Evolutionary conservation across 139 green algal genomes (phyloP).

Genomic region (Chlorella ohadii): DNA sequence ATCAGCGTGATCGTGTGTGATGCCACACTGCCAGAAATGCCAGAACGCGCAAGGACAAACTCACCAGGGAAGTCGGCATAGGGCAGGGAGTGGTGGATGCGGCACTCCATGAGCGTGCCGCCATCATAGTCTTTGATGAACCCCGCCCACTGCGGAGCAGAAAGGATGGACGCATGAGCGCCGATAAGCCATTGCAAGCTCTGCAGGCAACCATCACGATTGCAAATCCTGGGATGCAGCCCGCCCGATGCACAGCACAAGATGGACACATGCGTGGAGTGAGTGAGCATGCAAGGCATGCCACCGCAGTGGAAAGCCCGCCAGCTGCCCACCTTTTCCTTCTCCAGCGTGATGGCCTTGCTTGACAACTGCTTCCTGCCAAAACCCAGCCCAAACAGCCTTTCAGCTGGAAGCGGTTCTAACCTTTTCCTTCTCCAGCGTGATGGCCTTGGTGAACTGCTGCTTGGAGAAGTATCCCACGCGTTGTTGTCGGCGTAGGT

Average conservation of each 20-base stretch:
- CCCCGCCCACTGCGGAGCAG: slow-evolving; percentile 75
- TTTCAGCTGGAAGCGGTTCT: no score
- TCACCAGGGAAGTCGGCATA: slow-evolving; percentile 66
- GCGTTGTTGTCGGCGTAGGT: slow-evolving; percentile 99
- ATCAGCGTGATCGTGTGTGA: no score
- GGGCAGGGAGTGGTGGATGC: slow-evolving; percentile 76
- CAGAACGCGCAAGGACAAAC: neutral
- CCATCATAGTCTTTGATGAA: slow-evolving; percentile 99
- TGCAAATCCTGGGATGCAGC: no score
- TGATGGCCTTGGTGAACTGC: slow-evolving; percentile 92
- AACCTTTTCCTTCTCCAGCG: slow-evolving; percentile 66
- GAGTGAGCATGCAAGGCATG: no score
- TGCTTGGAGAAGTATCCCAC: slow-evolving; percentile 99
- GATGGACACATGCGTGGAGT: no score
- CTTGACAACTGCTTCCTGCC: slow-evolving; percentile 99
- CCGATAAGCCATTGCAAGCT: no score
- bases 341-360: slow-evolving; percentile 80
- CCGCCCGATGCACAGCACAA: neutral
- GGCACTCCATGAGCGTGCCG: slow-evolving; percentile 98
- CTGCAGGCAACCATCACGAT: no score
- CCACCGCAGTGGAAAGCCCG: no score
- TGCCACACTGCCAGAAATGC: no score
- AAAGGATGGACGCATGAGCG: no score
- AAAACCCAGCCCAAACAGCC: no score
- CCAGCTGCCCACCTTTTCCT: slow-evolving; percentile 64